Evolutionary conservation across 176 grass and related monocot genomes (phyloP), one percentile per base, ranked within the genome.

Genomic region (Poa annua): DNA sequence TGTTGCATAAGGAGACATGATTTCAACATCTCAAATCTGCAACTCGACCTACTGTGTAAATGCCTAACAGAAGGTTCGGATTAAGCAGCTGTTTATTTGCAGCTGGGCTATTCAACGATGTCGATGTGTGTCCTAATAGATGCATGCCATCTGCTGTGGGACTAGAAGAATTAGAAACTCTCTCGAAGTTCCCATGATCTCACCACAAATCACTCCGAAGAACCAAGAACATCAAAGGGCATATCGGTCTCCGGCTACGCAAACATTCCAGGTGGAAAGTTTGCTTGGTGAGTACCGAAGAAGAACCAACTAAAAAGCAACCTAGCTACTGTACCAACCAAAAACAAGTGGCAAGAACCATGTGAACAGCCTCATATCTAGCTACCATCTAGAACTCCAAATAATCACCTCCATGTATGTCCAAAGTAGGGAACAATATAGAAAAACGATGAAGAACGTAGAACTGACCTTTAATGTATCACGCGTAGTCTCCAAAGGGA

Each of bases 301-400:
- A 1, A 79, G 33, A 74, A 79, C 48, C 66, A 74, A 15, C 20
- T 20, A 55, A 20, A 47, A 47, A 79, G 57, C 19, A 74, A 54
- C 14, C 61, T 74, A 74, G 14, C 44, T 41, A 41, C 79, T 7
- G 15, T 50, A 41, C 51, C 79, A 82, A 76, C 19, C 26, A 63
- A 61, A 79, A 65, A 35, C 24, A 73, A 51, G 41, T 42, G 61
- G 29, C 50, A 80, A 84, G 59, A 74, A 75, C 15, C 17, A 22
- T 57, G 19, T 64, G 57, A 74, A 3, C 12, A 49, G 6, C 11
- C 20, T 29, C 6, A 20, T 36, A 75, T 75, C 70, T 48, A 63
- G 24, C 39, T 45, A 16, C 5, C 14, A 47, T 48, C 53, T 73
- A 35, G 47, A 74, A 54, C 47, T 16, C 66, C 35, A 80, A 48